Evolutionary conservation across 768 basidiomycete species (phyloP), one percentile per base, ranked within the genome.

Genomic region (Psilocybe cubensis): DNA sequence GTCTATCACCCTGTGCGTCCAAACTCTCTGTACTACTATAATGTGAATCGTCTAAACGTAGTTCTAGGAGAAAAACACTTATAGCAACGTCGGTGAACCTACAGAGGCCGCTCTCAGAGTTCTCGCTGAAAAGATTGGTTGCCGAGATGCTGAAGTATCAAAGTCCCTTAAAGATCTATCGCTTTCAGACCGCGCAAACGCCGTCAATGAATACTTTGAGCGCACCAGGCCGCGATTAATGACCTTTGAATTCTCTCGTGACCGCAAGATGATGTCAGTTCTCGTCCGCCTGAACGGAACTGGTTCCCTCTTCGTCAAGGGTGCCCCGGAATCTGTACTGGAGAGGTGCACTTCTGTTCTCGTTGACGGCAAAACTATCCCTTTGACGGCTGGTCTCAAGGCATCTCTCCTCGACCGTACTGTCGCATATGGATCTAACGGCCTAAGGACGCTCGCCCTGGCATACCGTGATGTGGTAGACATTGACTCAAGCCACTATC

Each of bases 241-340:
- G 64, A 99, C 96, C 7, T 96, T 99, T 72, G 96, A 99, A 72
- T 98, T 99, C 75, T 93, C 95, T 20, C 88, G 96, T 18, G 96
- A 98, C 74, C 90, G 96, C 68, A 99, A 98, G 77, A 96, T 96
- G 87, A 98, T 98, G 96, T 97, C 96, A 20, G 96, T 98, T 50
- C 85, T 98, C 49, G 91, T 93, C 35, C 83, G 77, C 58, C 80
- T 86, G 54, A 83, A 86, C 55, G 83, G 82, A 1, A 73, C 72
- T 4, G 91, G 92, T n/a, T 83, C 90, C 7, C 80, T 98, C 4
- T 91, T 96, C 69, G 94, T 90, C 71, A 98, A 98, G 73, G 96
- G 96, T 33, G 96, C 96, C 2, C 96, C 96, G 6, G 96, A 99
- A 76, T 91, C 92, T 21, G 89, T 99, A 35, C 78, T 99, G 57